Evolutionary conservation across 345 rosid species (phyloP), one percentile per base, ranked within the genome.

Genomic region (Clausena lansium): DNA sequence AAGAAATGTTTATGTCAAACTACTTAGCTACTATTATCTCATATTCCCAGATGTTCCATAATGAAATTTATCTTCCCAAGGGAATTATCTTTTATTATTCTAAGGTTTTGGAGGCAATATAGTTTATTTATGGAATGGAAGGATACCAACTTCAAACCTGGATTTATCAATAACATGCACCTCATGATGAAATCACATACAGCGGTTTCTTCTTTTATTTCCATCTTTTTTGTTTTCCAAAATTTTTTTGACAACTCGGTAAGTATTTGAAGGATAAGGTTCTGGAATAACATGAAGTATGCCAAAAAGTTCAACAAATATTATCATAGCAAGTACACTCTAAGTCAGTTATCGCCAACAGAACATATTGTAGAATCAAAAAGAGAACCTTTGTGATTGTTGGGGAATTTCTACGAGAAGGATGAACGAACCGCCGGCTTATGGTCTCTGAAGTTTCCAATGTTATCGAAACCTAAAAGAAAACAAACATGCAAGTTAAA

Each of bases 401-500:
- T 25, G 94, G 95, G 45, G 97, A 91, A 80, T 90, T 94, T 83
- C 88, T 91, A 64, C 95, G 87, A 82, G 99, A 94, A 76, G 94
- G 93, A 85, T 96, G 99, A 80, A 94, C 88, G 71, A 77, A 91
- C 67, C 70, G 88, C 32, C 88, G 81, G 77, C 83, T 86, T 83
- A 94, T 84, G 41, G 90, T 96, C 91, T 96, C 98, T 69, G 90
- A 88, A 78, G 92, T 94, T 86, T 96, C 98, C 82, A 96, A 78
- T 6, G 93, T 91, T 82, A 94, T 85, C 58, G 89, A 89, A 75
- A 96, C 90, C 98, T 94, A 81, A 62, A 84, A 80, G 63, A 61
- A 38, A 63, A 54, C 61, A 81, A 68, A 71, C 52, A 59, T 55
- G 66, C 78, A 2, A n/a, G 73, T 85, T 20, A 82, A 66, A 25